Conservation (phyloP, 306 rosid species). For the Acacia melanoxylon region DNA sequence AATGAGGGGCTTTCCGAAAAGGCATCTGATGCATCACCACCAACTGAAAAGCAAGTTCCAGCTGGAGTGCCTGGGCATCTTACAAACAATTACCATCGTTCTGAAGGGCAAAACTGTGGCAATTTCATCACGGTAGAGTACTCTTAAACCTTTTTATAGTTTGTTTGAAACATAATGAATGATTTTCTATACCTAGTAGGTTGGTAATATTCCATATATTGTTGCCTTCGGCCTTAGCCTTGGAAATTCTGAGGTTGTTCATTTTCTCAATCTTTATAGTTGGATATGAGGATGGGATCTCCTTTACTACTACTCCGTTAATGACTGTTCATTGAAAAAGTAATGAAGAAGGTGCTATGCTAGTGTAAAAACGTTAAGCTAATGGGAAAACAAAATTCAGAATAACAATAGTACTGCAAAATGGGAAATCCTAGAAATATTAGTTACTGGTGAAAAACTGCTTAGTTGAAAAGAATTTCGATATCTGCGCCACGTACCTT, state of each 20-base stretch:
- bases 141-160: slow-evolving; percentile 13
- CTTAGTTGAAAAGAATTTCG: not conserved
- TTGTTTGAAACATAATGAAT: slow-evolving; percentile 14
- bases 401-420: not conserved
- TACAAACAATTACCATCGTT: slow-evolving; percentile 74
- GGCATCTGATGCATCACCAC: slow-evolving; percentile 31
- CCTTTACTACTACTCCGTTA: not conserved
- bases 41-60: slow-evolving; percentile 49
- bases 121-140: slow-evolving; percentile 81
- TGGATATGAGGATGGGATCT: not conserved
- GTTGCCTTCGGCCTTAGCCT: slow-evolving; percentile 9
- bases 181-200: not conserved
- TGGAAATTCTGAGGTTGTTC: not conserved
- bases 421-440: not conserved
- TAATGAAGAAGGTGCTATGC: slow-evolving; percentile 7
- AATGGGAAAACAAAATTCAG: not conserved
- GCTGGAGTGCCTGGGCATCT: slow-evolving; percentile 75
- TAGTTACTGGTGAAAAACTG: not conserved
- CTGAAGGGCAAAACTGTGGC: slow-evolving; percentile 95
- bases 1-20: slow-evolving; percentile 10
- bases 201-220: not conserved
- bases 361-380: not conserved
- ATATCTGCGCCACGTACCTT: not conserved
- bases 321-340: not conserved
- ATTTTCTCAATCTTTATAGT: not conserved